Evolutionary conservation across 2,329 filamentous ascomycete species (phyloP).

Genomic region (Sporothrix brasiliensis): DNA sequence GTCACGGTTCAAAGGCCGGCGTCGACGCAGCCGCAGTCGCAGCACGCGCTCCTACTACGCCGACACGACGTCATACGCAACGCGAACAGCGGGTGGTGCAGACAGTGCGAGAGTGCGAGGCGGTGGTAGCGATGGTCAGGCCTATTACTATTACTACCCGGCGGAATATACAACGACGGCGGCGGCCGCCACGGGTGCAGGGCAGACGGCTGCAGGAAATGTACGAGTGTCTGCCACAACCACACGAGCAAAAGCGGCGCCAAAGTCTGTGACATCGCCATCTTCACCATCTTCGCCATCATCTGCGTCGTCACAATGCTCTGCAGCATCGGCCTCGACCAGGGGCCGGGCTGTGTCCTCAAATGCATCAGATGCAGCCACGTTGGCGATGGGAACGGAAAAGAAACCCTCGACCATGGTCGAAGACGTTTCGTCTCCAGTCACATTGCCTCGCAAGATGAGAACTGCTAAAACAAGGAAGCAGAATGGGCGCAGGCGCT

Average conservation of each 20-base stretch:
- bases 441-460: constrained; percentile 8
- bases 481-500: constrained; percentile 15
- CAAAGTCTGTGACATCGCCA: background rate
- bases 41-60: constrained; percentile 4
- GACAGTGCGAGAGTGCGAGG: background rate
- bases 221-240: background rate
- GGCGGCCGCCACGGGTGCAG: background rate
- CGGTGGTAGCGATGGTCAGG: background rate
- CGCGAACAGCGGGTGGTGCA: background rate
- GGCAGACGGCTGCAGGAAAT: background rate
- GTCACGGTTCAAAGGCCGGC: background rate
- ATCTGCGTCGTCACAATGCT: background rate
- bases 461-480: constrained; percentile 15
- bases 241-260: background rate
- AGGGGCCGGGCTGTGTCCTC: background rate
- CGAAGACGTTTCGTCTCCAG: background rate
- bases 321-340: background rate
- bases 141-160: constrained; percentile 22
- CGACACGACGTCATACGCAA: constrained; percentile 5
- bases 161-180: background rate
- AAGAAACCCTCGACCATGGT: background rate
- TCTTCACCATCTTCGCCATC: background rate
- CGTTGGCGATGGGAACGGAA: background rate
- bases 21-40: constrained; percentile 5
- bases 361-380: constrained; percentile 14